Base-by-base conservation (phyloP, 371 early-diverging fungal species). In the Cokeromyces recurvatus region DNA sequence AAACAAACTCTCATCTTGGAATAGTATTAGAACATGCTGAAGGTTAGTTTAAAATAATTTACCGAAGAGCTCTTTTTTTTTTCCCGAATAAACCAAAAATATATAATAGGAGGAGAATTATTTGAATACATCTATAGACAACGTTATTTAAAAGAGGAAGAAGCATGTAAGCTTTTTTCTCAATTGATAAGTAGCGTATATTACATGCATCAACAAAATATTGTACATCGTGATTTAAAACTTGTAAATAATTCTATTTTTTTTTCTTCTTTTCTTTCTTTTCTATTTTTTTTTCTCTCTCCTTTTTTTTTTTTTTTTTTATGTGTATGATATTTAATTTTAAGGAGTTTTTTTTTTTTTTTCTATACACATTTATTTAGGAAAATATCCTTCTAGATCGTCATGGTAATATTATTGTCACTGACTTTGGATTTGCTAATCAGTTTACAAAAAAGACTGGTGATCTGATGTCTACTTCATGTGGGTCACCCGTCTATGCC, bases 401-500 rank as follows among this genome's bases (percentile, higher is more conserved):
- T 41, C 71, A 90, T 52, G 79, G 89, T 32, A 89, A 91, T 65
- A 85, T 98, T 22, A 90, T 95, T 55, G 91, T 99, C 52, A 97
- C 96, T 8, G 99, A 99, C 63, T 99, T 99, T 84, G 99, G 99
- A 4, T 96, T 99, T 63, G 96, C 97, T 12, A 99, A 99, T 67
- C 86, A 92, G 58, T 93, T 90, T 51, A 67, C 81, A 35, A 68
- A 66, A 32, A 66, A 72, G n/a, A 63, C 68, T 19, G 80, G 78
- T 45, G 88, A 90, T 53, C 69, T 95, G 38, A 85, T 96, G 85
- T 77, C 86, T 5, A 95, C 97, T 3, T 89, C 90, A 14, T 98
- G 99, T 62, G 99, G 99, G 9, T 92, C 93, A 21, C 99, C 99
- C 8, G 96, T 96, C 67, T 98, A 97, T 69, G 98, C 99, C 4